Conservation (phyloP, 129 eudicot genomes). For the Mikania micrantha region DNA sequence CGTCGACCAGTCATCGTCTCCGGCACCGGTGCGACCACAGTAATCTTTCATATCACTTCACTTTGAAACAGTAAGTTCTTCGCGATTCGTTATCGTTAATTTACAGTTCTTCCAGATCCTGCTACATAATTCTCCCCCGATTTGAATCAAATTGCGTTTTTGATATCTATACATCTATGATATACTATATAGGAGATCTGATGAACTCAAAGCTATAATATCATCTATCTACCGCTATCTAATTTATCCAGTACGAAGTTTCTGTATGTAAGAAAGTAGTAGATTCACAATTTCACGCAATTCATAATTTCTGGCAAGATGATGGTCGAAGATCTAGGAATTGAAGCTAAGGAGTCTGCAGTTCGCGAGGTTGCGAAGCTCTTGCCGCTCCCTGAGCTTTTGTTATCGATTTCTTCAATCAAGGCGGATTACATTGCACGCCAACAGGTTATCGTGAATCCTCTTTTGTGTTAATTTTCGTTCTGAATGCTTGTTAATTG, state of each 20-base stretch:
- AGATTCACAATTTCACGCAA: not conserved
- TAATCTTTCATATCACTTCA: not conserved
- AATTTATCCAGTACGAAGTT: slow-evolving; percentile 1
- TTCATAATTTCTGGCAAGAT: slow-evolving; percentile 30
- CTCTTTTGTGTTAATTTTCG: not conserved
- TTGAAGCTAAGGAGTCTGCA: slow-evolving; percentile 92
- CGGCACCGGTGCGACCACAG: not conserved
- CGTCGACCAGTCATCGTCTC: slow-evolving; percentile 6
- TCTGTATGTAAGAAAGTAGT: not conserved
- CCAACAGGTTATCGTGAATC: slow-evolving; percentile 58
- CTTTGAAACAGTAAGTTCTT: slow-evolving; percentile 6
- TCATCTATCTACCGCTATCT: slow-evolving; percentile 5
- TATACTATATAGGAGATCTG: not conserved
- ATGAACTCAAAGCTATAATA: not conserved
- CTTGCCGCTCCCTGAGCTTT: slow-evolving; percentile 83
- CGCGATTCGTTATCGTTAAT: not conserved
- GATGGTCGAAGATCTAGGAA: slow-evolving; percentile 96
- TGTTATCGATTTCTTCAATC: slow-evolving; percentile 72
- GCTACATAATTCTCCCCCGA: slow-evolving; percentile 4
- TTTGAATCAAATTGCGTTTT: not conserved
- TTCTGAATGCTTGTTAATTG: not conserved
- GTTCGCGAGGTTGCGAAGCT: slow-evolving; percentile 98
- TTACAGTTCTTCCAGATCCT: not conserved
- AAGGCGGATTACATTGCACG: slow-evolving; percentile 94
- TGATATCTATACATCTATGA: not conserved